Evolutionary conservation across 257 asterid species (phyloP).

Genomic region (Solanum tacnaense): DNA sequence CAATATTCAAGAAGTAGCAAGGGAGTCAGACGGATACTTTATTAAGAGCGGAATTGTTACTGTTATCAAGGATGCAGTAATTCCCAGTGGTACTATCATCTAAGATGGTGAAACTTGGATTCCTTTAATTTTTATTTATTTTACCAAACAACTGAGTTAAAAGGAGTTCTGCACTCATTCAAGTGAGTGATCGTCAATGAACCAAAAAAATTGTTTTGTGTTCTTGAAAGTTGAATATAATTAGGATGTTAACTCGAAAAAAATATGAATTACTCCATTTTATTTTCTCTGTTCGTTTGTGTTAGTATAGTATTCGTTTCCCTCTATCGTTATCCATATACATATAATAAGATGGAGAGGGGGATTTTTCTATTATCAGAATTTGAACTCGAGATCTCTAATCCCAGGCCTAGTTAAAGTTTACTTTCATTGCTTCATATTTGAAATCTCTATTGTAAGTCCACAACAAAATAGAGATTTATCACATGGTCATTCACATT

Average conservation of each 20-base stretch:
- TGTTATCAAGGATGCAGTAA: conserved; percentile 72
- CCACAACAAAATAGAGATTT: background rate
- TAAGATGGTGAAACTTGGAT: background rate
- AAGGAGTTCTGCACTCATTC: background rate
- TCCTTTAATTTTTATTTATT: background rate
- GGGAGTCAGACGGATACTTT: conserved; percentile 90
- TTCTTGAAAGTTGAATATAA: background rate
- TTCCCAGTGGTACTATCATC: conserved; percentile 64
- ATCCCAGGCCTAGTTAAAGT: background rate
- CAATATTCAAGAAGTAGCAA: conserved; percentile 80
- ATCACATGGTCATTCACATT: background rate
- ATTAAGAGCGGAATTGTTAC: conserved; percentile 93
- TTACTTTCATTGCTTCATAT: background rate
- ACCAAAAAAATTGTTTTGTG: background rate
- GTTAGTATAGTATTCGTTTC: background rate
- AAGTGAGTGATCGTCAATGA: background rate
- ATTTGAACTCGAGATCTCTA: background rate
- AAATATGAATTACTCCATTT: background rate
- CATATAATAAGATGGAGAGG: background rate
- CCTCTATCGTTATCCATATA: background rate
- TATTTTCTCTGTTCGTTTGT: background rate
- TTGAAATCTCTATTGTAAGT: background rate
- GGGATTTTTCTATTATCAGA: background rate
- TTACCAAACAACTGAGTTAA: background rate
- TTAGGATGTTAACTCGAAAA: background rate